Evolutionary conservation across 192 early-diverging fungal species (phyloP).

Genomic region (Pilaira anomala): DNA sequence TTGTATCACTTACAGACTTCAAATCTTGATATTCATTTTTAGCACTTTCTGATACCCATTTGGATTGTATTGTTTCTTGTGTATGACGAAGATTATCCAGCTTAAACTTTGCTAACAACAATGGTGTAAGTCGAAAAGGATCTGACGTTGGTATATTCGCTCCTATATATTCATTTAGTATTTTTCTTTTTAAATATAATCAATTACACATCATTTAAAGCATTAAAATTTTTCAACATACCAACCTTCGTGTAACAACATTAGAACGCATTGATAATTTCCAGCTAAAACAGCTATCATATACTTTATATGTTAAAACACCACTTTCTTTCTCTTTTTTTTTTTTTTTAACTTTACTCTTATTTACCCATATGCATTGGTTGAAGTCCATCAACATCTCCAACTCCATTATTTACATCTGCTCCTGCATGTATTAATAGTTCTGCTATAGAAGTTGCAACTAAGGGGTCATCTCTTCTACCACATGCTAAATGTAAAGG

Average conservation of each 20-base stretch:
- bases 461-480: constrained; percentile 25
- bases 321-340: not conserved
- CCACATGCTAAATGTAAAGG: constrained; percentile 36
- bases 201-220: not conserved
- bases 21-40: constrained; percentile 22
- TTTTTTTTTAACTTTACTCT: not conserved
- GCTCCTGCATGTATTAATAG: constrained; percentile 27
- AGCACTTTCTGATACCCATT: constrained; percentile 2
- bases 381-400: constrained; percentile 33
- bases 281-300: constrained; percentile 31
- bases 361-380: constrained; percentile 37
- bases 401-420: constrained; percentile 38
- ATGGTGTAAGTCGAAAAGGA: constrained; percentile 36
- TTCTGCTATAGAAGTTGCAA: constrained; percentile 27
- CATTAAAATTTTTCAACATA: not conserved
- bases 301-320: not conserved
- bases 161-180: constrained; percentile 11
- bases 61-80: not conserved
- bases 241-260: constrained; percentile 27
- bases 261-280: constrained; percentile 33
- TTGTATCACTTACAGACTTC: constrained; percentile 11
- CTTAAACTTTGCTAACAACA: constrained; percentile 33
- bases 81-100: constrained; percentile 26
- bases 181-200: not conserved
- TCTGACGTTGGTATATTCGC: constrained; percentile 35